Base-by-base conservation (phyloP, 306 rosid genomes). In the Biancaea sappan region DNA sequence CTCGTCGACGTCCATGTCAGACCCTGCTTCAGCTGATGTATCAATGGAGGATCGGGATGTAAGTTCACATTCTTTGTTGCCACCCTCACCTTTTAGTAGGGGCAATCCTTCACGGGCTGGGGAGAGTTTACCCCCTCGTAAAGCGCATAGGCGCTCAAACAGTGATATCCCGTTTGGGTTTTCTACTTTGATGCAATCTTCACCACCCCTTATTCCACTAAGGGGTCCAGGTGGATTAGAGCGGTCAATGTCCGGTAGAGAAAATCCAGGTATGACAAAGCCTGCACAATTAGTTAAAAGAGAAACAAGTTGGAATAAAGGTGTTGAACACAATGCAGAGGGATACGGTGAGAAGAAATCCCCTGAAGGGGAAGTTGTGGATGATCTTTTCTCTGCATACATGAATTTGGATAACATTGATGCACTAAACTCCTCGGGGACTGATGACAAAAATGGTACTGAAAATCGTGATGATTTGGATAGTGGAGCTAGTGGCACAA, bases 401-500 rank as follows among this genome's bases (percentile, higher is more conserved):
- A 93, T 93, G 98, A 93, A 93, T 80, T 83, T 89, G 82, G 98
- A 93, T 41, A 84, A 61, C 71, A 87, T 93, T 51, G 97, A 90
- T 77, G 86, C 83, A 3, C 78, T 90, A 61, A 65, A 93, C 79
- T 85, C 92, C 12, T 77, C 87, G 90, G 98, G 85, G 54, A 87
- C 86, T 5, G 92, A 91, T 53, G 96, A 91, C 38, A 94, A 91
- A 78, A 93, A 85, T 24, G 90, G 81, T 1, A 67, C 31, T 5
- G 94, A 89, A 70, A 94, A 82, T 88, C 92, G 94, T 0, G 97
- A 91, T 77, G 98, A 94, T 83, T 84, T 94, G 94, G 98, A 94
- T 80, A 94, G 98, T 73, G 82, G 96, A 63, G 98, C 96, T 2
- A 94, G 97, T 46, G 98, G 94, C 40, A 86, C 90, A 0, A 94